These are phyloP conservation scores for Boletus sp. DNA, from an alignment of 1,284 basidiomycete genomes.

Conservation along the genomic window DNA sequence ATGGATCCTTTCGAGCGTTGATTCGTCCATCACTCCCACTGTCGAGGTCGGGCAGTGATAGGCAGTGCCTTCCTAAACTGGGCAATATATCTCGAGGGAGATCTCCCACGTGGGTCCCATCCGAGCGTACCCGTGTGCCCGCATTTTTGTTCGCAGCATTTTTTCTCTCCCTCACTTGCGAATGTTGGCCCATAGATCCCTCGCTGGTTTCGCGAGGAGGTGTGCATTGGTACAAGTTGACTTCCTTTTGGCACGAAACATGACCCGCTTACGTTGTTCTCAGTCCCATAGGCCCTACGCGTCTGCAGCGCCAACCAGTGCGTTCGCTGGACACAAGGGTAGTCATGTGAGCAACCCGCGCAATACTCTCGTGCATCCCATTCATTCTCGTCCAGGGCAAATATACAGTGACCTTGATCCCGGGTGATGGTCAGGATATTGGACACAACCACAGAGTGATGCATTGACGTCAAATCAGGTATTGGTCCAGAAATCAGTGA, in stretches of 20 bases:
- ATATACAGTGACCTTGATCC: slow-evolving; percentile 92
- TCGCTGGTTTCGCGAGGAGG: slow-evolving; percentile 56
- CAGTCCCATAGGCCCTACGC: slow-evolving; percentile 68
- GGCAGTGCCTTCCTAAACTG: slow-evolving; percentile 17
- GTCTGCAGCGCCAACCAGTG: slow-evolving; percentile 78
- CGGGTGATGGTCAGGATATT: slow-evolving; percentile 78
- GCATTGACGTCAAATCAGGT: slow-evolving; percentile 53
- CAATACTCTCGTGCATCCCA: background rate
- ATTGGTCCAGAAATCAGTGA: slow-evolving; percentile 99
- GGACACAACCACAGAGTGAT: slow-evolving; percentile 31
- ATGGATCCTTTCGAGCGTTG: slow-evolving; percentile 5
- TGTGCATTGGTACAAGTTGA: slow-evolving; percentile 46
- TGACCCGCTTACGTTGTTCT: slow-evolving; percentile 21
- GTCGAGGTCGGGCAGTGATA: background rate
- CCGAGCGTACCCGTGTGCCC: slow-evolving; percentile 28
- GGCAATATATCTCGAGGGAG: slow-evolving; percentile 1
- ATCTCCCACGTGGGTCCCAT: slow-evolving; percentile 26
- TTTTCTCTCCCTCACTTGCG: slow-evolving; percentile 12
- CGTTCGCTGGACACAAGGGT: slow-evolving; percentile 88
- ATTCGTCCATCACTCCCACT: background rate
- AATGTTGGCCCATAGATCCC: slow-evolving; percentile 63
- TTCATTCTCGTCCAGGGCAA: slow-evolving; percentile 68
- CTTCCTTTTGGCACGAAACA: slow-evolving; percentile 12
- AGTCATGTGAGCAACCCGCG: slow-evolving; percentile 63
- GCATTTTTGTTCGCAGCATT: slow-evolving; percentile 14